Base-by-base conservation (phyloP, 73 alveolate species). In the Durusdinium trenchii region DNA sequence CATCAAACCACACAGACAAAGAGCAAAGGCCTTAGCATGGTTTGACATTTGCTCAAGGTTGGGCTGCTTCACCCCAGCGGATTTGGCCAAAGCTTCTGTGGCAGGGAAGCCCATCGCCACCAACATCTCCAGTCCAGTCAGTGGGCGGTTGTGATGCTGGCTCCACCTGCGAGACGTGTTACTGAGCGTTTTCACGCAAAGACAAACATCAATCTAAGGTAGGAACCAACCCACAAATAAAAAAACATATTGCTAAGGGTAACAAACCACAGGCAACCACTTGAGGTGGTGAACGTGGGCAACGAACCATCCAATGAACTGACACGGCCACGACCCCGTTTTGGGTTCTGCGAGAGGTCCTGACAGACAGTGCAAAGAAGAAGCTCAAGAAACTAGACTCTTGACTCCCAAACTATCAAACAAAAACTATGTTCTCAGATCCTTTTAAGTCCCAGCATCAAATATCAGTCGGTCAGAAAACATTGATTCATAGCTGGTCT, bases 61-160 rank as follows among this genome's bases (percentile, higher is more conserved):
- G 50, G 32, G 51, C 43, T 12, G 76, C 6, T 32, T 1, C 26
- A 50, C 94, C 6, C 60, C 54, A 45, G 78, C 54, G 2, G 76
- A 51, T 0, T 9, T 6, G 48, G 78, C 76, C 46, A 32, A 18
- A 20, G 30, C 79, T 0, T 20, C 40, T 35, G 54, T 84, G 40
- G 23, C 54, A n/a, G 94, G 78, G 23, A 84, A 6, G 50, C 94
- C 94, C 79, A 84, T 28, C 6, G 94, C 94, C 3, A 40, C 78
- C 94, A 52, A 3, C 78, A 84, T 51, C 57, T 84, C 94, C 78
- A 52, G 23, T 4, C 78, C 78, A 12, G 16, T 14, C 94, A 84
- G 36, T 23, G 94, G 94, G n/a, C 94, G 94, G 47, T 30, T 40
- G 32, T 84, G 75, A 36, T 36, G 30, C 57, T 18, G 0, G 57